Evolutionary conservation across 352 stramenopile species (phyloP).

Genomic region (Phytophthora aleatoria): DNA sequence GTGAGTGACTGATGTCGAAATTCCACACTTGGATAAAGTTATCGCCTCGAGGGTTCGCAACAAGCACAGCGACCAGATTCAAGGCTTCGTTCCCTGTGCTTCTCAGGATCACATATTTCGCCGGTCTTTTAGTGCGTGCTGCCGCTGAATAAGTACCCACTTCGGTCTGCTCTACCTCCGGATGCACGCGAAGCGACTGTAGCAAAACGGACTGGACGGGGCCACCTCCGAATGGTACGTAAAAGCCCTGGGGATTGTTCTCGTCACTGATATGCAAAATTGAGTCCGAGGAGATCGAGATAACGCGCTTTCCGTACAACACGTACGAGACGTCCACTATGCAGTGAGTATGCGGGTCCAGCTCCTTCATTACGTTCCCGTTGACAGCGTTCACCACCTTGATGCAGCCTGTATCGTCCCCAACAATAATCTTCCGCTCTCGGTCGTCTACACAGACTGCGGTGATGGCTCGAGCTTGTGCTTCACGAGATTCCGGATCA

Average conservation of each 20-base stretch:
- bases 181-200: constrained; percentile 57
- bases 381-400: constrained; percentile 80
- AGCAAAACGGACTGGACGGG: constrained; percentile 63
- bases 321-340: constrained; percentile 64
- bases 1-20: constrained; percentile 67
- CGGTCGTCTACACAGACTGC: constrained; percentile 83
- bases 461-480: constrained; percentile 50
- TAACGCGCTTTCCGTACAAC: constrained; percentile 60
- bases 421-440: constrained; percentile 80
- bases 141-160: not conserved
- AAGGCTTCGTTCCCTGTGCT: constrained; percentile 58
- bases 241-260: constrained; percentile 72
- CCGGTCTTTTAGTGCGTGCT: not conserved
- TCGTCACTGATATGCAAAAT: constrained; percentile 75
- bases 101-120: constrained; percentile 54
- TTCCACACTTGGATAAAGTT: constrained; percentile 81
- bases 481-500: constrained; percentile 23
- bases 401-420: constrained; percentile 67
- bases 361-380: constrained; percentile 84
- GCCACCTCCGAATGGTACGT: constrained; percentile 63
- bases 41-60: constrained; percentile 42
- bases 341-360: constrained; percentile 56
- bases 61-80: constrained; percentile 53
- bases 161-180: constrained; percentile 17
- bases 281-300: constrained; percentile 63